phyloP scores from a whole-genome alignment of 2,329 filamentous ascomycete genomes.

The Teratosphaeria destructans region DNA sequence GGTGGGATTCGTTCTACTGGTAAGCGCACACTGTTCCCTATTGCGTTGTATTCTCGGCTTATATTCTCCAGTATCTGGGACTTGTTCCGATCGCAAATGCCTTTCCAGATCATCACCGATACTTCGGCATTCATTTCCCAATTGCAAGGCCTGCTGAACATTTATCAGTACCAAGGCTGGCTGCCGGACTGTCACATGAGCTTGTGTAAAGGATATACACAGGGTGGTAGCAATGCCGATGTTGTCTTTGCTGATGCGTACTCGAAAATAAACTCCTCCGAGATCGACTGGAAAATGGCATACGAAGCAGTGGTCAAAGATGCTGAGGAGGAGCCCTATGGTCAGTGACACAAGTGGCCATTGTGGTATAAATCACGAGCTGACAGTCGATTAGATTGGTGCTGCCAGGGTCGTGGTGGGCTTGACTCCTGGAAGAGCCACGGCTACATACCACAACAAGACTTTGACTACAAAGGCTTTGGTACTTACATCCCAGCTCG shows the following conservation, averaged over 20 bases:
- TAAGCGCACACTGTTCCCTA: constrained; percentile 11
- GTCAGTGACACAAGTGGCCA: constrained; percentile 5
- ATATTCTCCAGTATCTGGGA: constrained; percentile 41
- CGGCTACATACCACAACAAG: constrained; percentile 48
- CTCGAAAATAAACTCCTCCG: constrained; percentile 54
- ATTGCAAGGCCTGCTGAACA: constrained; percentile 57
- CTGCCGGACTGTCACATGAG: constrained; percentile 64
- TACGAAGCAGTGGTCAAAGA: constrained; percentile 55
- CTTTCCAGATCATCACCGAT: constrained; percentile 55
- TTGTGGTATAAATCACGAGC: neutral
- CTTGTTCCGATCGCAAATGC: constrained; percentile 53
- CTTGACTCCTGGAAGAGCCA: constrained; percentile 56
- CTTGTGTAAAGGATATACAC: constrained; percentile 52
- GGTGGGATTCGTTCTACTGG: constrained; percentile 21
- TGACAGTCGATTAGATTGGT: constrained; percentile 27
- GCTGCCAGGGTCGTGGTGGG: constrained; percentile 58
- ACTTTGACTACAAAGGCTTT: constrained; percentile 33
- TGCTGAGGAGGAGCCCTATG: constrained; percentile 42
- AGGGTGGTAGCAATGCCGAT: constrained; percentile 61
- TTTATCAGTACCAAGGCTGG: constrained; percentile 59
- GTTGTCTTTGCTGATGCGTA: constrained; percentile 64
- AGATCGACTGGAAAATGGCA: constrained; percentile 53
- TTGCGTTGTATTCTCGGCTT: neutral
- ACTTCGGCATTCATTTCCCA: constrained; percentile 54
- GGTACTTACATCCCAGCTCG: constrained; percentile 27